Evolutionary conservation across 2,329 filamentous ascomycete genomes (phyloP).

Genomic region (Ceratocystis alfenasii): DNA sequence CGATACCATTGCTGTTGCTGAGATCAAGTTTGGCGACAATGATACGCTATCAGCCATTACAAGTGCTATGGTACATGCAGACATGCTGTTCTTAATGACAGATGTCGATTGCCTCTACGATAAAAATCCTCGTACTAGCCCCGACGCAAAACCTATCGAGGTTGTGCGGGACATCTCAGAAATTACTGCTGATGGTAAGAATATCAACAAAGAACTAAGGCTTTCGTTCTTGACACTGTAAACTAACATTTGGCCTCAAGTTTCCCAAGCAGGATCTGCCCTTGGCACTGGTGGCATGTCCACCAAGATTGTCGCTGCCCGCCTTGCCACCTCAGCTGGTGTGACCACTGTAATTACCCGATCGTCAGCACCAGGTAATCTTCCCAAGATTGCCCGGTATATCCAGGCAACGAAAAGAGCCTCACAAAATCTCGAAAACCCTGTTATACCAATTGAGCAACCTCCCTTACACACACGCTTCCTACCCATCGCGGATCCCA

Average conservation of each 20-base stretch:
- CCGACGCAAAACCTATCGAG: constrained; percentile 79
- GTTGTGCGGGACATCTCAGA: constrained; percentile 80
- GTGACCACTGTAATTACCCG: constrained; percentile 93
- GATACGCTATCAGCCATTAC: constrained; percentile 95
- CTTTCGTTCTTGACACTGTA: neutral
- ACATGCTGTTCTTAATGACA: constrained; percentile 96
- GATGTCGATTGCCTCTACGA: constrained; percentile 97
- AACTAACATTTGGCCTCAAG: constrained; percentile 33
- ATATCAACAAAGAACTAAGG: neutral
- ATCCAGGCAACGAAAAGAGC: constrained; percentile 44
- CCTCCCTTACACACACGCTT: constrained; percentile 84
- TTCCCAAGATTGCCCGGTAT: constrained; percentile 73
- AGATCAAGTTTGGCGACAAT: constrained; percentile 99
- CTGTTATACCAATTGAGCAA: constrained; percentile 26
- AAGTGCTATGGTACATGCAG: constrained; percentile 91
- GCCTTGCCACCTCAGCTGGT: constrained; percentile 82
- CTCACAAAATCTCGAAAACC: constrained; percentile 25
- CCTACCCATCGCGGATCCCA: constrained; percentile 69
- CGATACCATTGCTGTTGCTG: constrained; percentile 87
- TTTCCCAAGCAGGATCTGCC: constrained; percentile 77
- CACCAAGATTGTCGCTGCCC: constrained; percentile 90
- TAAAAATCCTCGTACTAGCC: constrained; percentile 77
- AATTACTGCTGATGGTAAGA: constrained; percentile 64
- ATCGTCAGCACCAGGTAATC: constrained; percentile 87
- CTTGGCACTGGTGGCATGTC: constrained; percentile 94